Percentiles rank a stretch among this genome's conserved stretches.
phyloP scores from a whole-genome alignment of 257 asterid species.

The Solanum etuberosum region DNA sequence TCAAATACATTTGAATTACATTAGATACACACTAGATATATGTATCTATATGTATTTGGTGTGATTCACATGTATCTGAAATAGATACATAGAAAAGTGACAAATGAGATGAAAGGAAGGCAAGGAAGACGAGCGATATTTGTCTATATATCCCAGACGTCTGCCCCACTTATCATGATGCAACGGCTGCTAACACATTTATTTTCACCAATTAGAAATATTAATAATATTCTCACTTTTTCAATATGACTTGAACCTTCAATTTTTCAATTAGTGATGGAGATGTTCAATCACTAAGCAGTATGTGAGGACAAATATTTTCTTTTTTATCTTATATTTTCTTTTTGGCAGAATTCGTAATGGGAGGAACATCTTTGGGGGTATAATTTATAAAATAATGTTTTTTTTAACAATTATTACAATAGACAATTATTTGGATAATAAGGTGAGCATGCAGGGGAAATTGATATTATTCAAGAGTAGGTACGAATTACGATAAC shows the following conservation, averaged over 20 bases:
- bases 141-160: too few species aligned
- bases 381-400: too few species aligned
- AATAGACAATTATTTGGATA: too few species aligned
- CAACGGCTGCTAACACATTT: not conserved
- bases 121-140: too few species aligned
- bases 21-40: too few species aligned
- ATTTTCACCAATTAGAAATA: not conserved
- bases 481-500: not conserved
- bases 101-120: rapidly evolving
- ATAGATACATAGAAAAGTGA: too few species aligned
- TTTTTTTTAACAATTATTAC: too few species aligned
- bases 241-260: not conserved
- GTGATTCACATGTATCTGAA: not conserved
- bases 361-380: not conserved
- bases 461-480: not conserved
- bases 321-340: not conserved
- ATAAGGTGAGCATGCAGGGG: too few species aligned
- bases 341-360: not conserved
- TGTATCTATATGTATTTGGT: too few species aligned
- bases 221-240: not conserved
- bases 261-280: too few species aligned
- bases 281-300: not conserved
- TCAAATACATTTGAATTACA: not conserved
- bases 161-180: not conserved
- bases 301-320: not conserved